phyloP scores from a whole-genome alignment of 2,329 filamentous ascomycete species.

The Nothophaeocryptopus gaeumannii region DNA sequence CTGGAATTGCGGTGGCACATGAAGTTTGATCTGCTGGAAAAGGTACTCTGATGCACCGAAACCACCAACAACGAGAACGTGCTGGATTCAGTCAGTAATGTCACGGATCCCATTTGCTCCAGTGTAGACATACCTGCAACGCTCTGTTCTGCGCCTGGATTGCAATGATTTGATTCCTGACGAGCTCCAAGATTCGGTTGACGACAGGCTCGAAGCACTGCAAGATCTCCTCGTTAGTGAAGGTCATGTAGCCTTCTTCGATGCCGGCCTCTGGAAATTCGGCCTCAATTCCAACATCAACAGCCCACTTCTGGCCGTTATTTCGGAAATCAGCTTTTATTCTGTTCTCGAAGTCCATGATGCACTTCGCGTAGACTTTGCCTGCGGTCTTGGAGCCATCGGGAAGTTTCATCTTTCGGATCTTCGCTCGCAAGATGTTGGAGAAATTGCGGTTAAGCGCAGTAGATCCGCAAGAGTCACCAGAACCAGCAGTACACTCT shows the following conservation, averaged over 20 bases:
- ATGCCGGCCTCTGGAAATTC: conserved; percentile 97
- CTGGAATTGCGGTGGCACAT: conserved; percentile 97
- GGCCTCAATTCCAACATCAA: conserved; percentile 96
- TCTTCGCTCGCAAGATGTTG: conserved; percentile 96
- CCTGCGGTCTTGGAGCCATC: conserved; percentile 97
- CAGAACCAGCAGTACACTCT: conserved; percentile 94
- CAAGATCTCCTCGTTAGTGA: conserved; percentile 97
- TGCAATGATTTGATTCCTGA: conserved; percentile 97
- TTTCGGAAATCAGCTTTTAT: conserved; percentile 99
- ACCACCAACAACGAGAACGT: conserved; percentile 94
- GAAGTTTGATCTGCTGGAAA: conserved; percentile 98
- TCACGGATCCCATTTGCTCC: background rate
- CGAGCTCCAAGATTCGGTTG: conserved; percentile 91
- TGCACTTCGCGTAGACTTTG: conserved; percentile 97
- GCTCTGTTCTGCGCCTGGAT: conserved; percentile 95
- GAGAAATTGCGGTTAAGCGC: conserved; percentile 97
- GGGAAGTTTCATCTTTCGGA: conserved; percentile 97
- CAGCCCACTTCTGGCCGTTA: conserved; percentile 96
- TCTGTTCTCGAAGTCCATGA: conserved; percentile 99
- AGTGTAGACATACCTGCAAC: conserved; percentile 61
- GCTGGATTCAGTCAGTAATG: conserved; percentile 49
- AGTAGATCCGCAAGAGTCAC: conserved; percentile 97
- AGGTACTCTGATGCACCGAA: conserved; percentile 98
- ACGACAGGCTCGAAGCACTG: conserved; percentile 99
- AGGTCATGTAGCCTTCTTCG: conserved; percentile 99